These are phyloP conservation scores for Lophiostoma macrostomum DNA, from an alignment of 495 filamentous ascomycete genomes.

Conservation along the genomic window DNA sequence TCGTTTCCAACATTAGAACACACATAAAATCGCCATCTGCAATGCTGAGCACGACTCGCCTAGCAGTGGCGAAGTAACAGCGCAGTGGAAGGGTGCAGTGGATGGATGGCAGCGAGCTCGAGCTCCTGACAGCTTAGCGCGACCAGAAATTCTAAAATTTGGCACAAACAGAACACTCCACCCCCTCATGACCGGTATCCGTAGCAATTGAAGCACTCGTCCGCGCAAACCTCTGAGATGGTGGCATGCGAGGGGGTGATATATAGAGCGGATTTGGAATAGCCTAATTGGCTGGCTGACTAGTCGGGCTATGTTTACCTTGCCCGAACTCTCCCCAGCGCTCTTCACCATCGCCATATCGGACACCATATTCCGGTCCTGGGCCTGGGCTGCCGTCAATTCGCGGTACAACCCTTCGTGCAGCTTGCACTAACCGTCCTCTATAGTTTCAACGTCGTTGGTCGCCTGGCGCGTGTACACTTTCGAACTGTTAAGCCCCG, in stretches of 20 bases:
- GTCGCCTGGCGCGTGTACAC: conserved; percentile 14
- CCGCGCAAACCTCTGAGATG: neutral
- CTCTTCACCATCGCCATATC: conserved; percentile 24
- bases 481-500: conserved; percentile 28
- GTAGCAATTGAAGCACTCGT: no score
- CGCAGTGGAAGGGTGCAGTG: no score
- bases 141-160: no score
- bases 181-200: no score
- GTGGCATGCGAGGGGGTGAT: conserved; percentile 26
- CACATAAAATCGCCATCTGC: no score
- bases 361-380: conserved; percentile 10
- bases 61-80: no score
- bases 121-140: no score
- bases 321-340: conserved; percentile 16
- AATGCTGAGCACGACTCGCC: no score
- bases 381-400: conserved; percentile 11
- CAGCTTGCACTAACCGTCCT: conserved; percentile 1
- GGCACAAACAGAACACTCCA: no score
- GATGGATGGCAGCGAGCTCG: no score
- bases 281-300: conserved; percentile 32
- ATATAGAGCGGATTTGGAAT: conserved; percentile 22
- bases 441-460: conserved; percentile 1
- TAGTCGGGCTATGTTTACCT: conserved; percentile 27
- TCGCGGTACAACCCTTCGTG: conserved; percentile 19
- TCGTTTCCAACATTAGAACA: no score